Evolutionary conservation across 176 grass and related monocot genomes (phyloP).

Genomic region (Carex myosuroides): DNA sequence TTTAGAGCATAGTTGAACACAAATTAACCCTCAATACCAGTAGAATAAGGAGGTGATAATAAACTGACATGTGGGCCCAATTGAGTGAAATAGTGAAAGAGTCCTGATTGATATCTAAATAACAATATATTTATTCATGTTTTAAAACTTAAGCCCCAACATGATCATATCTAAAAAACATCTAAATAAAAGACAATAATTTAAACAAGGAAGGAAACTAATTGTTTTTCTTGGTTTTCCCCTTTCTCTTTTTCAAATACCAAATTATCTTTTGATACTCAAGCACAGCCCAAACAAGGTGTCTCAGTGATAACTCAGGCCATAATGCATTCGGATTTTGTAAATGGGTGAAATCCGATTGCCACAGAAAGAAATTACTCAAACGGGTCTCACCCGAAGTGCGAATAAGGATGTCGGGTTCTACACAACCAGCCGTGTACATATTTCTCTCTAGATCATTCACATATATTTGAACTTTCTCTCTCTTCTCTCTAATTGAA

Average conservation of each 20-base stretch:
- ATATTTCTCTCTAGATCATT: constrained; percentile 53
- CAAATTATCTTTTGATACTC: constrained; percentile 57
- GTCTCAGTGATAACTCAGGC: constrained; percentile 66
- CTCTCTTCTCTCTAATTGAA: constrained; percentile 33
- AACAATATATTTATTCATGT: too few relatives aligned
- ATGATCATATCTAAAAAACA: too few relatives aligned
- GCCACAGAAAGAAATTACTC: constrained; percentile 86
- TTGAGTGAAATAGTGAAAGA: too few relatives aligned
- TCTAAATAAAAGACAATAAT: too few relatives aligned
- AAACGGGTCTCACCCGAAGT: constrained; percentile 71
- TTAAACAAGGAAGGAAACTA: too few relatives aligned
- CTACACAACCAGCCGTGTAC: constrained; percentile 45
- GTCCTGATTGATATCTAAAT: too few relatives aligned
- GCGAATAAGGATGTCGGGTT: constrained; percentile 64
- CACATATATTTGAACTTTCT: constrained; percentile 20
- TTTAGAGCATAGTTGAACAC: not conserved
- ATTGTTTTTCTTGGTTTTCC: constrained; percentile 14
- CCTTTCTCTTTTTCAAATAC: constrained; percentile 44
- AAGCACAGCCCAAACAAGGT: constrained; percentile 59
- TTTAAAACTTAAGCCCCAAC: too few relatives aligned
- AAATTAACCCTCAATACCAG: not conserved
- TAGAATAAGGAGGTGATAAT: not conserved
- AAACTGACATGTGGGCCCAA: too few relatives aligned
- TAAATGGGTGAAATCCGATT: constrained; percentile 55
- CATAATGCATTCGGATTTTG: constrained; percentile 57